phyloP scores from a whole-genome alignment of 176 grass and related monocot genomes.

The Pontederia crassipes region DNA sequence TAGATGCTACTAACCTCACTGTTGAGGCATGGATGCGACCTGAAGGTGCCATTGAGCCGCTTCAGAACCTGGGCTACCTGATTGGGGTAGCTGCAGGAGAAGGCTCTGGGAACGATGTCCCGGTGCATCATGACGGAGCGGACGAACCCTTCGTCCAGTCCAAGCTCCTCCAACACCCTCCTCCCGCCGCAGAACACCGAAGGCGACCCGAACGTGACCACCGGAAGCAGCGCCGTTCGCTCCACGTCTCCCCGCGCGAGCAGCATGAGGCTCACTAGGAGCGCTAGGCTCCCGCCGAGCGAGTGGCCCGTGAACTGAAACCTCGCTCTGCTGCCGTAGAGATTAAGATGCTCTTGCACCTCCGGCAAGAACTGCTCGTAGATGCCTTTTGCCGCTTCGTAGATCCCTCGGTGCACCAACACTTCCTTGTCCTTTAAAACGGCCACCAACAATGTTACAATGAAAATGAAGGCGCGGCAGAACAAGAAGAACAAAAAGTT shows the following conservation, averaged over 20 bases:
- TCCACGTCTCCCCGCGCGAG: conserved; percentile 40
- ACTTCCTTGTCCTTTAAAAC: conserved; percentile 29
- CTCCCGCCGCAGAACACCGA: conserved; percentile 84
- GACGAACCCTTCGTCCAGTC: conserved; percentile 59
- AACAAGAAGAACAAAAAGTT: too few species aligned
- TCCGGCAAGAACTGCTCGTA: conserved; percentile 74
- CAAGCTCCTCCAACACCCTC: conserved; percentile 51
- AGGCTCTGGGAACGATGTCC: conserved; percentile 92
- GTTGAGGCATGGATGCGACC: conserved; percentile 78
- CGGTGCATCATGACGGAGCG: conserved; percentile 78
- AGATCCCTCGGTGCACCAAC: conserved; percentile 90
- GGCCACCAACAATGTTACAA: background rate
- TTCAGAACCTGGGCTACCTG: conserved; percentile 62
- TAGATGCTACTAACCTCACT: conserved; percentile 27
- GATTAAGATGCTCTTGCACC: conserved; percentile 37
- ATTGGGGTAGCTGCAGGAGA: conserved; percentile 82
- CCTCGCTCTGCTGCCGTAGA: conserved; percentile 7
- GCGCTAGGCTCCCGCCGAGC: conserved; percentile 82
- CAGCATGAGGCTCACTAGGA: conserved; percentile 84
- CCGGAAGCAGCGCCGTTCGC: conserved; percentile 44
- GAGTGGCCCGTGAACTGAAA: conserved; percentile 92
- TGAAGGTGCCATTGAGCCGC: conserved; percentile 69
- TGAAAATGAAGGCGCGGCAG: background rate
- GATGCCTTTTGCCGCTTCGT: conserved; percentile 96
- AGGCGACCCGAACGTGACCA: conserved; percentile 77